Base-by-base conservation (phyloP, 768 basidiomycete genomes). In the Cytidiella melzeri region DNA sequence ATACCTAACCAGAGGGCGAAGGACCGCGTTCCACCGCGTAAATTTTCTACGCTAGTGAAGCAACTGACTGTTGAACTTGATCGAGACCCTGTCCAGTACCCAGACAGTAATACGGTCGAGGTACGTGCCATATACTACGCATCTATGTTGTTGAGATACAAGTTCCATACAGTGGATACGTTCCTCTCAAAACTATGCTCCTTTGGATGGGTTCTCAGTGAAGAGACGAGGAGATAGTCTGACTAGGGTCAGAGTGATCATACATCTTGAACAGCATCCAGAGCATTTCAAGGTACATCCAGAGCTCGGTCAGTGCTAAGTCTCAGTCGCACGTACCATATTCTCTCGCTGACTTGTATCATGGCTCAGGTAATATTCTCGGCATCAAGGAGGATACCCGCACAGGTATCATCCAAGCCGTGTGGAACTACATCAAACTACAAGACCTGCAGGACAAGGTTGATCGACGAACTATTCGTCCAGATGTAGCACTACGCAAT, bases 361-460 rank as follows among this genome's bases (percentile, higher is more conserved):
- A 1, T 34, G 15, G 42, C 15, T 27, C 52, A 85, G 85, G 73
- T 1, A 73, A 71, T 40, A 64, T 92, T 11, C 72, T 97, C 34
- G 84, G 82, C 18, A 75, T 93, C 62, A 85, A 87, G 57, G 88
- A 96, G 61, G 92, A 90, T 24, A 91, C 87, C 28, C 78, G 90
- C 24, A 71, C 84, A 20, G 89, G 86, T 5, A 79, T 90, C 15
- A 76, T 95, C 15, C 84, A 90, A 48, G 79, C 87, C 0, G 63
- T 96, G 10, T 98, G 94, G 94, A 89, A 87, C 59, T 92, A 94
- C 57, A 87, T 96, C 69, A 95, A 93, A 63, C 70, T 84, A 12
- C 74, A 92, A 56, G 79, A 81, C 21, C 68, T 94, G 15, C 89
- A 92, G 65, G 90, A 92, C 65, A 91, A 90, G 56, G 77, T 78